Evolutionary conservation across 352 stramenopile species (phyloP), one percentile per base, ranked within the genome.

Genomic region (Aphanomyces cochlioides): DNA sequence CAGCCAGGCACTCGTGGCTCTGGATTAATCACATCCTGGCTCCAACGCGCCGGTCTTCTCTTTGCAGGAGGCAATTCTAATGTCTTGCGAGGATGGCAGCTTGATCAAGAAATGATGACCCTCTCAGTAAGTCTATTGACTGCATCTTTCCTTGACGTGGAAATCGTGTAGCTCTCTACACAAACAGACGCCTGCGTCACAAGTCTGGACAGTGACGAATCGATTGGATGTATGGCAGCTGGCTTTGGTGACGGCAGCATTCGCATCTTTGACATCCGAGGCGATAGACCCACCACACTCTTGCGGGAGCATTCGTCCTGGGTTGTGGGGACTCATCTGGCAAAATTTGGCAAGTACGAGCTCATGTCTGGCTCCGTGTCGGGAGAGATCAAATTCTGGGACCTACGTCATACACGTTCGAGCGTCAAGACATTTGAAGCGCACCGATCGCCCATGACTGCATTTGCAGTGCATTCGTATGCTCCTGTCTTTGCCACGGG

Each of bases 371-470:
- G 96, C 7, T 98, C 87, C 19, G 87, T 99, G 3, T 93, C 82
- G 21, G 97, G 97, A 3, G 92, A 97, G 58, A 81, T 99, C 37
- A 98, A 98, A 74, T 97, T 98, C 50, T 99, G 96, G 96, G 97
- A 99, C 75, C 73, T 99, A 57, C 82, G 97, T 0, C 90, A 92
- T 68, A 75, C 83, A 13, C 92, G 88, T 74, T 87, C 73, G 38
- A 93, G 85, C 50, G 75, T 91, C 10, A 90, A 91, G 34, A 94
- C 88, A 3, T 74, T 99, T 38, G 89, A 98, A 74, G 88, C 88
- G 15, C 87, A 94, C 74, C 82, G 92, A 43, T 97, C 89, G 38
- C 88, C 94, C 5, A 99, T 99, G 94, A 99, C 97, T 3, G 93
- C 96, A 12, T 79, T 99, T 7, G 90, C 92, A 1, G 88, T 98